Percentiles rank a stretch among this genome's conserved stretches.
Conservation (phyloP, 306 rosid species). For the Citrullus amarus region DNA sequence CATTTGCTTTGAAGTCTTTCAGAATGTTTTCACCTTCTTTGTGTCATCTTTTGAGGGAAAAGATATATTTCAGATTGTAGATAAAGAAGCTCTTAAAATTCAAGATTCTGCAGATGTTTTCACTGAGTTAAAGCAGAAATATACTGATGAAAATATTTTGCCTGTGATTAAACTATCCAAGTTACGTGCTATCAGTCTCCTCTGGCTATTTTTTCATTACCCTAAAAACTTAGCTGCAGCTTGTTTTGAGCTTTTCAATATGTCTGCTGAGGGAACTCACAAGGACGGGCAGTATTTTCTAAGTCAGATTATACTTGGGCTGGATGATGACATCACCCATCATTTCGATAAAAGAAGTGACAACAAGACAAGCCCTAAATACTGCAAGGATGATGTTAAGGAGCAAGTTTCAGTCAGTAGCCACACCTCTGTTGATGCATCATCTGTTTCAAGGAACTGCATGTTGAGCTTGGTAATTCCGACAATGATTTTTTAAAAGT, state of each 20-base stretch:
- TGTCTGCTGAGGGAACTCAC: constrained; percentile 41
- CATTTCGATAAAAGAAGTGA: constrained; percentile 23
- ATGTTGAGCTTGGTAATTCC: constrained; percentile 62
- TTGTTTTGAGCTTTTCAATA: constrained; percentile 55
- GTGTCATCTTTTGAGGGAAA: constrained; percentile 49
- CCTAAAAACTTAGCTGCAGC: constrained; percentile 72
- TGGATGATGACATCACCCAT: constrained; percentile 23
- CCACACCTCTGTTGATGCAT: constrained; percentile 13
- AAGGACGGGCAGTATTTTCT: constrained; percentile 42
- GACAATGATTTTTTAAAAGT: constrained; percentile 1
- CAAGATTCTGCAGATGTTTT: constrained; percentile 43
- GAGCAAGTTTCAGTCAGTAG: constrained; percentile 29
- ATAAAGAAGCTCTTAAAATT: constrained; percentile 44
- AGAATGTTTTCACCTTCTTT: constrained; percentile 57
- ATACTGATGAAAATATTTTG: constrained; percentile 48
- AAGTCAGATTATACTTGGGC: constrained; percentile 38
- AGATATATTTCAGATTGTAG: constrained; percentile 46
- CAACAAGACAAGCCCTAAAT: constrained; percentile 19
- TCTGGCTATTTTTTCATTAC: constrained; percentile 54
- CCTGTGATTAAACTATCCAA: constrained; percentile 38
- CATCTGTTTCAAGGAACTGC: constrained; percentile 38
- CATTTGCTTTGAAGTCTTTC: constrained; percentile 70
- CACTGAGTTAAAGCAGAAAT: constrained; percentile 39
- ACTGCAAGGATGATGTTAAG: constrained; percentile 15
- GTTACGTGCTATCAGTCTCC: constrained; percentile 43